A percentile compares a stretch with the other conserved stretches of the same genome.
Evolutionary conservation across 2,329 filamentous ascomycete genomes (phyloP).

Genomic region (Mariannaea elegans): DNA sequence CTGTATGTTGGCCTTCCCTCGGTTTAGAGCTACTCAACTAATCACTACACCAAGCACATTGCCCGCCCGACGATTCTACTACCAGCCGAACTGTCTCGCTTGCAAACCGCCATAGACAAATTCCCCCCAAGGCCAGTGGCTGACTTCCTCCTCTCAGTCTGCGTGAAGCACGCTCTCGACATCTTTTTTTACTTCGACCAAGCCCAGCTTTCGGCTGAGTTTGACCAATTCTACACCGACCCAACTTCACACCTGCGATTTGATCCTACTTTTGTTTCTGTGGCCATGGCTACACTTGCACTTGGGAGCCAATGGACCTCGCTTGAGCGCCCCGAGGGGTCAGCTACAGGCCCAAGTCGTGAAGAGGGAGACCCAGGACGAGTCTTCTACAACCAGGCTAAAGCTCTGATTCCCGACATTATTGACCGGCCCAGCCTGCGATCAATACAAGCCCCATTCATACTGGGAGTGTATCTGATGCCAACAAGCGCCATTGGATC

Average conservation of each 20-base stretch:
- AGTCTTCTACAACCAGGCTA: slow-evolving; percentile 43
- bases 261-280: slow-evolving; percentile 39
- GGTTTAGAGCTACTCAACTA: neutral
- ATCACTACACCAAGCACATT: slow-evolving; percentile 18
- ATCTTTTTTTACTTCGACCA: slow-evolving; percentile 45
- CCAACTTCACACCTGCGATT: slow-evolving; percentile 26
- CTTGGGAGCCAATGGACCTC: slow-evolving; percentile 48
- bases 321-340: slow-evolving; percentile 37
- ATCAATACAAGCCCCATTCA: slow-evolving; percentile 45
- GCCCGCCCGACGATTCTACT: slow-evolving; percentile 21
- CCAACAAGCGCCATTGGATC: slow-evolving; percentile 46
- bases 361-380: slow-evolving; percentile 39
- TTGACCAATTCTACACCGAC: slow-evolving; percentile 39
- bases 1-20: slow-evolving; percentile 1
- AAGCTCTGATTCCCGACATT: slow-evolving; percentile 43
- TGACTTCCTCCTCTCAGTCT: slow-evolving; percentile 42
- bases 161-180: slow-evolving; percentile 40
- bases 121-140: slow-evolving; percentile 41
- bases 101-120: slow-evolving; percentile 32
- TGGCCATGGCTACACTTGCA: slow-evolving; percentile 39
- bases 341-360: neutral
- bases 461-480: slow-evolving; percentile 48
- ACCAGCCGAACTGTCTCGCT: slow-evolving; percentile 28
- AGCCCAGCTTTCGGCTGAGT: slow-evolving; percentile 33
- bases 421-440: slow-evolving; percentile 44